Base-by-base conservation (phyloP, 495 filamentous ascomycete species). In the Talaromyces trachyspermus region DNA sequence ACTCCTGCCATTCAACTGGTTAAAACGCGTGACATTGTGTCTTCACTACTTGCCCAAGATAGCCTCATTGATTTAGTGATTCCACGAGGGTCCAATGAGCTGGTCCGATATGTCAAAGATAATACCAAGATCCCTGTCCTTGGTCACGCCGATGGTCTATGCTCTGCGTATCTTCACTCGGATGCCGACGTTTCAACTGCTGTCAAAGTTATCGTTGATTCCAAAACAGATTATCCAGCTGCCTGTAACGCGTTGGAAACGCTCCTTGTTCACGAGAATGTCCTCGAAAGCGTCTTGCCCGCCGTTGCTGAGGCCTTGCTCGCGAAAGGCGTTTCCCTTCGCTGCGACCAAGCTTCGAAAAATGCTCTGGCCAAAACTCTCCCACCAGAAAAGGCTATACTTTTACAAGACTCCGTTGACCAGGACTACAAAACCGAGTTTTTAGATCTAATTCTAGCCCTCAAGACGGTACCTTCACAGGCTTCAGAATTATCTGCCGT, bases 171-270 rank as follows among this genome's bases (percentile, higher is more conserved):
- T 66, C 77, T 99, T 25, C 85, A 90, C 54, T 65, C 75, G 10
- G 86, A 90, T 37, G 91, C 87, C 20, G 82, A 91, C 52, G 65
- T 69, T 17, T 68, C 77, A 19, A 83, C 82, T 57, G 85, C 88
- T 20, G 75, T 80, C 10, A 84, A 82, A 46, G 84, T 96, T 17
- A 71, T 97, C 14, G 68, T 95, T 51, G 94, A 99, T 65, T 84
- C 91, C 17, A 99, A 99, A 64, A 85, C 84, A 5, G 80, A 82
- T 62, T 99, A 99, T 62, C 86, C 90, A 5, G 94, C 92, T n/a
- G 92, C 90, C 14, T 99, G 92, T 73, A 99, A 99, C 64, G 77
- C 82, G 20, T 65, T 95, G 24, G 92, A 99, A 63, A 90, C 89
- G 1, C 69, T 99, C 0, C 78, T 99, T 10, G 82, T 97, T 20